These are phyloP conservation scores for Vicia faba DNA, from an alignment of 306 rosid species.

Conservation along the genomic window DNA sequence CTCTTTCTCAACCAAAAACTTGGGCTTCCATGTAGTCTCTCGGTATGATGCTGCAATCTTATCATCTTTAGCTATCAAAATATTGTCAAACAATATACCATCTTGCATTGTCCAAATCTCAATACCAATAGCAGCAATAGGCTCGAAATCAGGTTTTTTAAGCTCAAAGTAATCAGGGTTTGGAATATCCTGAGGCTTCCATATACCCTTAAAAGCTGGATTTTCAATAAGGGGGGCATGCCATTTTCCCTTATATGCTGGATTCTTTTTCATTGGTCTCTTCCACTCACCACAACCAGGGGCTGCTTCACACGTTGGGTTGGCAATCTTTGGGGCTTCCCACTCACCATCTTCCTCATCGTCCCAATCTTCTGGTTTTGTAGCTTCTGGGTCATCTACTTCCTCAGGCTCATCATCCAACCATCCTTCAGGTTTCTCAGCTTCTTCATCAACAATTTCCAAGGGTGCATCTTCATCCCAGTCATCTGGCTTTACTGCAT, in stretches of 20 bases:
- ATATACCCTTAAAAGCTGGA: slow-evolving; percentile 87
- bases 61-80: slow-evolving; percentile 75
- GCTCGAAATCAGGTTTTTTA: slow-evolving; percentile 77
- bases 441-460: slow-evolving; percentile 87
- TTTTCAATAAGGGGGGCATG: slow-evolving; percentile 86
- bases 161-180: slow-evolving; percentile 84
- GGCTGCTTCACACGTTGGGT: slow-evolving; percentile 71
- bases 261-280: slow-evolving; percentile 89
- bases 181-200: slow-evolving; percentile 86
- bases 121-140: slow-evolving; percentile 86
- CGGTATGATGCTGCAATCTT: slow-evolving; percentile 71
- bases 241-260: slow-evolving; percentile 96
- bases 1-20: slow-evolving; percentile 74
- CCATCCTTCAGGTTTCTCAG: slow-evolving; percentile 98
- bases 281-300: slow-evolving; percentile 97
- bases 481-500: slow-evolving; percentile 93
- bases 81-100: slow-evolving; percentile 85
- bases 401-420: slow-evolving; percentile 96
- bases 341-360: slow-evolving; percentile 97
- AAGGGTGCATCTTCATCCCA: slow-evolving; percentile 98
- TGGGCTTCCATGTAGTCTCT: slow-evolving; percentile 83
- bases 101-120: slow-evolving; percentile 99
- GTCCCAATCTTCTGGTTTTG: slow-evolving; percentile 94
- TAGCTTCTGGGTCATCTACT: slow-evolving; percentile 86
- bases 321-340: slow-evolving; percentile 81